A percentile compares a stretch with the other conserved stretches of the same genome.
phyloP scores from a whole-genome alignment of 2,329 filamentous ascomycete genomes.

The Nemania abortiva region DNA sequence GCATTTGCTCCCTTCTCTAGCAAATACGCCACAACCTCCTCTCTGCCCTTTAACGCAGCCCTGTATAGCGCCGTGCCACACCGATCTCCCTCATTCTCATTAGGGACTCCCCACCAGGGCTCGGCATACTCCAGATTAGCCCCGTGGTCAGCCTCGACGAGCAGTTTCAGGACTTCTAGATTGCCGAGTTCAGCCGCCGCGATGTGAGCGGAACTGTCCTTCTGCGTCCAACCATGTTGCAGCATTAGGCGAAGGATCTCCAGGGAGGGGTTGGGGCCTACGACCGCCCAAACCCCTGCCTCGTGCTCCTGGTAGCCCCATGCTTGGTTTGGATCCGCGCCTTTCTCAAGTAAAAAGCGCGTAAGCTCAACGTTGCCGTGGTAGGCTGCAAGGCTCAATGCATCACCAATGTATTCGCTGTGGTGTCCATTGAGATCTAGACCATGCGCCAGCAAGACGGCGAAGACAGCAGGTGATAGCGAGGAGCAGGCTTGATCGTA shows the following conservation, averaged over 20 bases:
- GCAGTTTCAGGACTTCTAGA: constrained; percentile 3
- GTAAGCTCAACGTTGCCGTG: no score
- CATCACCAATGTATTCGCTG: no score
- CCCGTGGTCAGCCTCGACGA: constrained; percentile 6
- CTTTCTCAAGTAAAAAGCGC: no score
- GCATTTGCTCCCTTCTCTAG: no score
- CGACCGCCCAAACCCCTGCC: no score
- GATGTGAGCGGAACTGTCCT: constrained; percentile 7
- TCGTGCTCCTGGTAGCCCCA: no score
- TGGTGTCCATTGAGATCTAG: no score
- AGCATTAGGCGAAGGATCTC: constrained; percentile 15
- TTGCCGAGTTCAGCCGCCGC: constrained; percentile 6
- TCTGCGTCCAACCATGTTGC: constrained; percentile 9
- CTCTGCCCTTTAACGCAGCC: constrained; percentile 4
- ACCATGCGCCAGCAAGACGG: no score
- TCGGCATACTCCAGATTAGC: constrained; percentile 4
- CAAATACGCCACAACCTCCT: constrained; percentile 5
- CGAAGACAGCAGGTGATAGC: no score
- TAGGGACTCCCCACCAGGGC: constrained; percentile 4
- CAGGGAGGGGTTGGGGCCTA: neutral
- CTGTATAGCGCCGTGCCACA: constrained; percentile 14
- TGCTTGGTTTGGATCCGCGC: no score
- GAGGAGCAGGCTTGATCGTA: constrained; percentile 9
- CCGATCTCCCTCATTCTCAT: neutral
- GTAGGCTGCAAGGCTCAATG: no score